Evolutionary conservation across 768 basidiomycete species (phyloP).

Genomic region (Scleroderma citrinum): DNA sequence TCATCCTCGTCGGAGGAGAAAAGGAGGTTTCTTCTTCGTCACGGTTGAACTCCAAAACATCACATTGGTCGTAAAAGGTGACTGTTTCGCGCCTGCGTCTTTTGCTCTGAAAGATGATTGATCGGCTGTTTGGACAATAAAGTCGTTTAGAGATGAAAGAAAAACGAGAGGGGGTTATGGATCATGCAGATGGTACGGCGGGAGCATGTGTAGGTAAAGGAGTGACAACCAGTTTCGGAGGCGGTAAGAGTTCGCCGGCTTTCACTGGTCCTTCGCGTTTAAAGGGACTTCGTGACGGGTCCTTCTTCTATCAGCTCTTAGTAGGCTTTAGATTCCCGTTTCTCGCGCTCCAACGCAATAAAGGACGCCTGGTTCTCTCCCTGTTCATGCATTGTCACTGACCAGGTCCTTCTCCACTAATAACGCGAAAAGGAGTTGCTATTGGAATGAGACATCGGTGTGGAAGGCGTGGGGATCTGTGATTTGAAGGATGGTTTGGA

Average conservation of each 20-base stretch:
- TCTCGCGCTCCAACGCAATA: constrained; percentile 63
- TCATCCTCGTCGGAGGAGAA: constrained; percentile 34
- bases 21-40: constrained; percentile 52
- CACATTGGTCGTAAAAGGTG: constrained; percentile 72
- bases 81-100: constrained; percentile 70
- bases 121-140: constrained; percentile 65
- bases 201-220: constrained; percentile 24
- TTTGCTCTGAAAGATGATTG: constrained; percentile 25
- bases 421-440: constrained; percentile 43
- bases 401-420: constrained; percentile 77
- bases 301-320: constrained; percentile 71
- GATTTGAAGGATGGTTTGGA: constrained; percentile 83
- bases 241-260: constrained; percentile 23
- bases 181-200: constrained; percentile 30
- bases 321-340: constrained; percentile 68
- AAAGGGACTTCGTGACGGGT: constrained; percentile 80
- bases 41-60: constrained; percentile 75
- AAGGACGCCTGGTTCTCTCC: constrained; percentile 68
- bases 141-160: constrained; percentile 67
- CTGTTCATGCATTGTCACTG: constrained; percentile 64
- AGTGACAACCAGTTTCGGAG: constrained; percentile 20
- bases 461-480: constrained; percentile 45
- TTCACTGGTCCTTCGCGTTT: constrained; percentile 26
- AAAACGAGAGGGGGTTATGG: constrained; percentile 41
- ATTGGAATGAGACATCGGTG: constrained; percentile 8